Evolutionary conservation across 1,284 basidiomycete species (phyloP), one percentile per base, ranked within the genome.

Genomic region (Malassezia yamatoensis): DNA sequence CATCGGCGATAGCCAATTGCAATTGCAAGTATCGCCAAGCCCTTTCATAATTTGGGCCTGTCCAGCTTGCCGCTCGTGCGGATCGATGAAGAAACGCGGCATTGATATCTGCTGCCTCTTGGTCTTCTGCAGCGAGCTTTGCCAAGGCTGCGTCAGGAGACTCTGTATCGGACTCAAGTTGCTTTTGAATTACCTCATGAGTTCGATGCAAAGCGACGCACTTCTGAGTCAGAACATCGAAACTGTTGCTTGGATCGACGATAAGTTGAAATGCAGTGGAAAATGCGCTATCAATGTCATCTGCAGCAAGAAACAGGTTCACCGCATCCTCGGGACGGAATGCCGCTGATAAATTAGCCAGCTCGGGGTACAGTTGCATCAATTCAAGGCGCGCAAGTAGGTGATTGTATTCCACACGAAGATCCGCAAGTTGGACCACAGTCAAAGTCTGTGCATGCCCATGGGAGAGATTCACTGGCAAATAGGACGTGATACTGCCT

Each of bases 1-100:
- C 72, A n/a, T 79, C 79, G 68, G 91, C 82, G 48, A 85, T 82
- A 53, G 83, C 81, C 51, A 96, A 79, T 21, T 85, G 82, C 62
- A 84, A 80, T 59, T 87, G 85, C 46, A 98, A 80, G 74, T 90
- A 91, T 66, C 86, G 80, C 87, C 90, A 90, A 2, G 86, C 90
- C 57, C 87, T 82, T 59, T 88, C 85, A 16, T 84, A 80, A 24
- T 84, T 80, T 1, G 85, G 82, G 1, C 90, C 90, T 37, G 84
- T 80, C 84, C 91, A 93, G 1, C 86, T 85, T 1, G 83, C 61
- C 16, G 64, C 63, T 52, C 66, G 63, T 15, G 67, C 60, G 16
- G 65, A 68, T 7, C 55, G 44, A 24, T 47, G 52, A 40, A 73
- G 40, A 51, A 70, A 73, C 12, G 62, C 34, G 5, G 66, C 61